These are phyloP conservation scores for Gryganskiella cystojenkinii DNA, from an alignment of 192 early-diverging fungal genomes.

Conservation along the genomic window DNA sequence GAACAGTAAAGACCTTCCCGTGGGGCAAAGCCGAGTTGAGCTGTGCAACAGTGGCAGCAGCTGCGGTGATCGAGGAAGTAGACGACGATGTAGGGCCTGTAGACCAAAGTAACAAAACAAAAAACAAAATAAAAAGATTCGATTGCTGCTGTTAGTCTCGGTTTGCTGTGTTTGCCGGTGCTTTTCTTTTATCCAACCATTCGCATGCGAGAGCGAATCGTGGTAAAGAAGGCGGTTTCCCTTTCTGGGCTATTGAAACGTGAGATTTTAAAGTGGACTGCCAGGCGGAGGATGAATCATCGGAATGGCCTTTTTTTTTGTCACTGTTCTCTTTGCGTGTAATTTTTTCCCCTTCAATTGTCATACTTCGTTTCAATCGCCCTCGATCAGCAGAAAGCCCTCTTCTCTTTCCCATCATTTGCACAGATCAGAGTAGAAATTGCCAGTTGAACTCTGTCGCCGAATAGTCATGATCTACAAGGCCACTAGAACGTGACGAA, in stretches of 20 bases:
- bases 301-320: too few relatives aligned
- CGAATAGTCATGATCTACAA: too few relatives aligned
- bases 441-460: too few relatives aligned
- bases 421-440: too few relatives aligned
- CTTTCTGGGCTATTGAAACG: constrained; percentile 4
- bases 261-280: constrained; percentile 4
- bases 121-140: too few relatives aligned
- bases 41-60: constrained; percentile 3
- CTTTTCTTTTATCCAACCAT: too few relatives aligned
- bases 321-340: too few relatives aligned
- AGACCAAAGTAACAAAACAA: neutral
- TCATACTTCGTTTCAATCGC: neutral
- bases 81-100: neutral
- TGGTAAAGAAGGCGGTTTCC: constrained; percentile 1
- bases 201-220: constrained; percentile 21
- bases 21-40: constrained; percentile 15
- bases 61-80: constrained; percentile 9
- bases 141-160: too few relatives aligned
- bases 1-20: constrained; percentile 41
- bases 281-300: too few relatives aligned
- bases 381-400: neutral
- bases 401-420: too few relatives aligned
- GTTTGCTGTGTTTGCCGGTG: too few relatives aligned
- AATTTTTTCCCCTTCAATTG: neutral
- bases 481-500: too few relatives aligned